These are phyloP conservation scores for Dioszegia aurantiaca DNA, from an alignment of 768 basidiomycete species.

Conservation along the genomic window DNA sequence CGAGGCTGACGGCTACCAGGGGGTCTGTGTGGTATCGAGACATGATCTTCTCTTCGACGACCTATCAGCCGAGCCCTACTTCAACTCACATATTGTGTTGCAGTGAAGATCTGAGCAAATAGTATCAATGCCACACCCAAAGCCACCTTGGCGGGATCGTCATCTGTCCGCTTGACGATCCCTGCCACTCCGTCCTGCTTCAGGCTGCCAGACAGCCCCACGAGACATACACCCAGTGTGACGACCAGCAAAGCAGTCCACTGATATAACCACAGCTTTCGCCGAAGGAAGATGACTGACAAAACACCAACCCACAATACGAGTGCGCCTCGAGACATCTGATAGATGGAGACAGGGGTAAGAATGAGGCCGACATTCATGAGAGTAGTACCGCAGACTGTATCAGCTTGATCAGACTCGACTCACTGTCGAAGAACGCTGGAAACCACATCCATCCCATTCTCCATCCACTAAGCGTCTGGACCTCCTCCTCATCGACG, in stretches of 20 bases:
- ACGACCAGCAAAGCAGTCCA: slow-evolving; percentile 89
- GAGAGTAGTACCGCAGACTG: slow-evolving; percentile 65
- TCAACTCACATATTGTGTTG: slow-evolving; percentile 44
- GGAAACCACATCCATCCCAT: slow-evolving; percentile 48
- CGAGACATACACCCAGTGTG: slow-evolving; percentile 55
- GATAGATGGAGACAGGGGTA: slow-evolving; percentile 95
- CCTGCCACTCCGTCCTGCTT: slow-evolving; percentile 59
- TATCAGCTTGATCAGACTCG: neutral
- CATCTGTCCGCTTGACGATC: slow-evolving; percentile 28
- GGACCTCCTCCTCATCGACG: slow-evolving; percentile 19
- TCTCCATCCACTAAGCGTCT: slow-evolving; percentile 33
- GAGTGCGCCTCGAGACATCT: slow-evolving; percentile 80
- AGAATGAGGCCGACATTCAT: slow-evolving; percentile 97
- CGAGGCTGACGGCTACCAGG: slow-evolving; percentile 86
- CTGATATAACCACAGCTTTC: slow-evolving; percentile 85
- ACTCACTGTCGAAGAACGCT: slow-evolving; percentile 49
- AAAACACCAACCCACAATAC: slow-evolving; percentile 90
- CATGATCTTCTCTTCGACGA: slow-evolving; percentile 96
- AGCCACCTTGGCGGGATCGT: slow-evolving; percentile 49
- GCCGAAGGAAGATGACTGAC: slow-evolving; percentile 82
- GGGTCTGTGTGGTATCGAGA: slow-evolving; percentile 78
- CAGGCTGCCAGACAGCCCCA: slow-evolving; percentile 78
- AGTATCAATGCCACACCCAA: slow-evolving; percentile 81
- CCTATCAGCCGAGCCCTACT: slow-evolving; percentile 46
- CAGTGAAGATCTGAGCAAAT: slow-evolving; percentile 84